phyloP scores from a whole-genome alignment of 805 yeast genomes.

The Lipomyces sp. region DNA sequence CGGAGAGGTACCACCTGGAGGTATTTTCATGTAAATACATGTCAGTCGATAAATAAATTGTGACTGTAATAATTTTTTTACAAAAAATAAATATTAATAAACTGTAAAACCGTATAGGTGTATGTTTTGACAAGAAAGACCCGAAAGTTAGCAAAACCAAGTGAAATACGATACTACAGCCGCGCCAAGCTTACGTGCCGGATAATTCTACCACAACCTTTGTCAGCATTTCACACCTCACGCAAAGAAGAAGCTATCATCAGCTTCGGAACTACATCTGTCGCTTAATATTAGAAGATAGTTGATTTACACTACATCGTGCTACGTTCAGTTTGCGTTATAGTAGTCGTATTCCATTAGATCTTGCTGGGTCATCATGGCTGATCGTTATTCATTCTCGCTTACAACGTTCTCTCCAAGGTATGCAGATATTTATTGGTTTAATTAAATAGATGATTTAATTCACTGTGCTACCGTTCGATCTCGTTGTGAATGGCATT shows the following conservation, averaged over 20 bases:
- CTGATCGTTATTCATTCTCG: slow-evolving; percentile 97
- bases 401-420: slow-evolving; percentile 97
- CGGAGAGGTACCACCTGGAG: neutral
- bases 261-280: neutral
- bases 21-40: neutral
- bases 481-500: neutral
- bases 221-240: neutral
- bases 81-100: too few relatives aligned
- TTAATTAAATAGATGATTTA: neutral
- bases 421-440: slow-evolving; percentile 51
- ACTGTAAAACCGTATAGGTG: too few relatives aligned
- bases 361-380: slow-evolving; percentile 58
- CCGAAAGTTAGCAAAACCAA: too few relatives aligned
- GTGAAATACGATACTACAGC: neutral
- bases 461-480: neutral
- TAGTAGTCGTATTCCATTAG: neutral
- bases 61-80: too few relatives aligned
- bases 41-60: neutral
- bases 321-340: neutral
- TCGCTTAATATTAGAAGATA: neutral
- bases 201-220: neutral
- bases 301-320: neutral
- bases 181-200: neutral
- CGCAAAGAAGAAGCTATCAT: neutral
- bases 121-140: too few relatives aligned